Base-by-base conservation (phyloP, 2,329 filamentous ascomycete genomes). In the Diaporthe citri region DNA sequence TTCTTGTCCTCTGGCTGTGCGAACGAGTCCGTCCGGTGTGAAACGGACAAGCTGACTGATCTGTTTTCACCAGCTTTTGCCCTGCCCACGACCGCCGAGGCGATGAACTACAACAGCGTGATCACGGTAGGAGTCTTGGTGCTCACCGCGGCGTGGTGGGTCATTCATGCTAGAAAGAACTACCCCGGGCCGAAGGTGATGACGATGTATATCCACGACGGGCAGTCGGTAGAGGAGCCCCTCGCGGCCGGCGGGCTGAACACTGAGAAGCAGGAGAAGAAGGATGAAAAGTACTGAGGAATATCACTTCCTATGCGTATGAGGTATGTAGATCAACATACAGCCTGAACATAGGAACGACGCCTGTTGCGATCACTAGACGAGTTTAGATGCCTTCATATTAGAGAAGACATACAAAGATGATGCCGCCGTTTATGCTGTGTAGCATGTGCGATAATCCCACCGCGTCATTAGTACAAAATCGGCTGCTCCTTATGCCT, bases 101-200 rank as follows among this genome's bases (percentile, higher is more conserved):
- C 81, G 2, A 89, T 88, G 87, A 88, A 88, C 77, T 89, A 87
- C 79, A 90, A 89, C 79, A 88, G 85, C 75, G 88, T 90, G 4
- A 89, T 90, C 73, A 80, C 90, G 31, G 86, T 86, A 25, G 87
- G 89, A 31, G 83, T 86, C 59, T 77, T 89, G n/a, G 77, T 82
- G 0, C 74, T 90, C 7, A 88, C 88, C 0, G 81, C 81, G 0
- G 74, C 86, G 5, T 89, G 88, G 88, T 90, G 88, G 88, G 74
- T 87, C 8, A 70, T 87, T 2, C 85, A 89, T 74, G 88, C 86
- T 4, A 78, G 80, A 28, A 80, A 80, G 55, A 84, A 88, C 75
- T 90, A 90, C 75, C 85, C 87, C 0, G 87, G 87, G 0, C 88
- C 88, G 3, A 88, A 88, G 77, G 82, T 90, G 31, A 84, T 87